These are phyloP conservation scores for Halophytophthora polymorphica DNA, from an alignment of 352 stramenopile species.

Conservation along the genomic window DNA sequence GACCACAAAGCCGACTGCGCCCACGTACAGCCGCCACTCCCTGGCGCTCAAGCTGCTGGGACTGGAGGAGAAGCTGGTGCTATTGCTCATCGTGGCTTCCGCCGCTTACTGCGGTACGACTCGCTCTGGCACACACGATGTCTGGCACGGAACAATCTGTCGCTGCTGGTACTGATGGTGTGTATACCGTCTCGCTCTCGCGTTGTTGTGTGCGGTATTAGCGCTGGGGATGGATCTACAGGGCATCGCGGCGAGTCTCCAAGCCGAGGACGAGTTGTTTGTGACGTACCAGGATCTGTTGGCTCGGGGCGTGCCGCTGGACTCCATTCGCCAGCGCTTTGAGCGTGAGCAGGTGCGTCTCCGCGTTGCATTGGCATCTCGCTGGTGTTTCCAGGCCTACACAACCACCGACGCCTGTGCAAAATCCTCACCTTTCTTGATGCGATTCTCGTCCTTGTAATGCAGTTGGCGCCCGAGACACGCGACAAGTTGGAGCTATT, in stretches of 20 bases:
- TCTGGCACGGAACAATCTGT: neutral
- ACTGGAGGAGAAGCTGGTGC: conserved; percentile 57
- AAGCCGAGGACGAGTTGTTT: conserved; percentile 45
- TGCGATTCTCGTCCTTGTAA: neutral
- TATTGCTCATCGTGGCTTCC: conserved; percentile 45
- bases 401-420: too few relatives aligned
- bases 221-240: conserved; percentile 48
- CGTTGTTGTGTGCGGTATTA: conserved; percentile 9
- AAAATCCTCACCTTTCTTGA: neutral
- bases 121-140: neutral
- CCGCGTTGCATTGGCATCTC: neutral
- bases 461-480: conserved; percentile 30
- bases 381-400: too few relatives aligned
- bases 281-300: conserved; percentile 63
- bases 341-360: conserved; percentile 58
- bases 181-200: neutral
- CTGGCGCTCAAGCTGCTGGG: conserved; percentile 46
- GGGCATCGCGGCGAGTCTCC: conserved; percentile 42
- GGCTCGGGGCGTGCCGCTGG: conserved; percentile 51
- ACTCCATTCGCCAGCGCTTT: conserved; percentile 66
- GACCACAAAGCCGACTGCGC: conserved; percentile 8
- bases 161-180: conserved; percentile 1
- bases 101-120: conserved; percentile 47
- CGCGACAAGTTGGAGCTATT: conserved; percentile 52
- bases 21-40: conserved; percentile 53